Evolutionary conservation across 257 asterid genomes (phyloP).

Genomic region (Marsdenia floribunda): DNA sequence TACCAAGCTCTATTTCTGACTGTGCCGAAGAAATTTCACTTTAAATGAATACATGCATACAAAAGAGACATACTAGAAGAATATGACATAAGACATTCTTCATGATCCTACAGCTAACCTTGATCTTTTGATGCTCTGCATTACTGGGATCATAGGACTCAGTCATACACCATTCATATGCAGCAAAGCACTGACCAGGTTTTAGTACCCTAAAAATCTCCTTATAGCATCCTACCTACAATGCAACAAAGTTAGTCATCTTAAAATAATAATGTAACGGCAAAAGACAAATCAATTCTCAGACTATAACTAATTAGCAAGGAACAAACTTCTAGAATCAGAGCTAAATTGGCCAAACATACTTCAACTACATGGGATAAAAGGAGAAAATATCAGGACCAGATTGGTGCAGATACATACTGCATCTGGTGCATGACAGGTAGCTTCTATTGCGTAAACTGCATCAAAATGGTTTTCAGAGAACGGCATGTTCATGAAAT

Average conservation of each 20-base stretch:
- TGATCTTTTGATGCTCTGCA: slow-evolving; percentile 75
- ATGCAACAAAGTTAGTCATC: too few species aligned
- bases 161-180: slow-evolving; percentile 99
- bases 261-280: background rate
- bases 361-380: background rate
- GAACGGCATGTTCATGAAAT: slow-evolving; percentile 97
- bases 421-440: slow-evolving; percentile 97
- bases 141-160: slow-evolving; percentile 68
- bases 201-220: slow-evolving; percentile 85
- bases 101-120: slow-evolving; percentile 37
- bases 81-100: background rate
- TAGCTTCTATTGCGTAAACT: slow-evolving; percentile 95
- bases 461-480: slow-evolving; percentile 87
- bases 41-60: background rate
- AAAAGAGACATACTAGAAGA: background rate
- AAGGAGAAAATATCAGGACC: background rate
- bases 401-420: slow-evolving; percentile 35
- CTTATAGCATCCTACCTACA: slow-evolving; percentile 90
- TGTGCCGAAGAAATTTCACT: slow-evolving; percentile 21
- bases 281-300: slow-evolving; percentile 4
- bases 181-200: slow-evolving; percentile 98
- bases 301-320: background rate
- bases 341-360: background rate
- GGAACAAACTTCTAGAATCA: background rate
- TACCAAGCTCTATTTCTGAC: slow-evolving; percentile 95